Evolutionary conservation across 768 basidiomycete genomes (phyloP).

Genomic region (Termitomyces sp.): DNA sequence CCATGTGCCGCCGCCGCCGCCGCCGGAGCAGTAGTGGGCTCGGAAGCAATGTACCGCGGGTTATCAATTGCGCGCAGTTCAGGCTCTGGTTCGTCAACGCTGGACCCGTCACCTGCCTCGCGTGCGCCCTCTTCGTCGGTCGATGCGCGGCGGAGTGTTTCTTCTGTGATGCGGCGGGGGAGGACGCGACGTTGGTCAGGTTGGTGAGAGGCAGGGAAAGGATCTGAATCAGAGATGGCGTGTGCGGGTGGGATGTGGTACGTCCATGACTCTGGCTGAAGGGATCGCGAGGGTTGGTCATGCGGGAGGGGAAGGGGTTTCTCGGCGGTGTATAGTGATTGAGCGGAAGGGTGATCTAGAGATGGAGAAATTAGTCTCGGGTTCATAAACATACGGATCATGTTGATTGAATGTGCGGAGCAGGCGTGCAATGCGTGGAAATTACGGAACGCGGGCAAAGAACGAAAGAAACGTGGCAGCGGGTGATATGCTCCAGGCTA

Average conservation of each 20-base stretch:
- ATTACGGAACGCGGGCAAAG: not conserved
- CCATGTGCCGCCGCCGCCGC: not conserved
- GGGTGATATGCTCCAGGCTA: too few relatives aligned
- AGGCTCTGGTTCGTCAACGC: not conserved
- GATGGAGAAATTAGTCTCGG: not conserved
- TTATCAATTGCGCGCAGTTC: not conserved
- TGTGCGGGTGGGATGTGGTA: conserved; percentile 48
- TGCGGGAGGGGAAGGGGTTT: conserved; percentile 20
- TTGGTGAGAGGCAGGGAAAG: conserved; percentile 1
- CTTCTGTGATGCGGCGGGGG: not conserved
- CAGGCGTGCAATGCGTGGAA: not conserved
- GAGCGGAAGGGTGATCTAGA: not conserved
- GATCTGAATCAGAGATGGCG: conserved; percentile 27
- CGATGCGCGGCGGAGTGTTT: not conserved
- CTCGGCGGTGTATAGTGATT: not conserved
- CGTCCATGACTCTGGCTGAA: conserved; percentile 14
- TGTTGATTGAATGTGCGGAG: too few relatives aligned
- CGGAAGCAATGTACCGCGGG: not conserved
- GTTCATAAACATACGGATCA: not conserved
- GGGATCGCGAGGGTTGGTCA: not conserved
- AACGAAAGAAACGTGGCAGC: not conserved
- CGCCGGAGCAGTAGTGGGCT: too few relatives aligned
- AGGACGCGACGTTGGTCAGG: conserved; percentile 12
- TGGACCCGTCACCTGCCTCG: not conserved
- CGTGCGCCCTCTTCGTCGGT: not conserved